Conservation (phyloP, 345 rosid species). For the Eucalyptus regnans region DNA sequence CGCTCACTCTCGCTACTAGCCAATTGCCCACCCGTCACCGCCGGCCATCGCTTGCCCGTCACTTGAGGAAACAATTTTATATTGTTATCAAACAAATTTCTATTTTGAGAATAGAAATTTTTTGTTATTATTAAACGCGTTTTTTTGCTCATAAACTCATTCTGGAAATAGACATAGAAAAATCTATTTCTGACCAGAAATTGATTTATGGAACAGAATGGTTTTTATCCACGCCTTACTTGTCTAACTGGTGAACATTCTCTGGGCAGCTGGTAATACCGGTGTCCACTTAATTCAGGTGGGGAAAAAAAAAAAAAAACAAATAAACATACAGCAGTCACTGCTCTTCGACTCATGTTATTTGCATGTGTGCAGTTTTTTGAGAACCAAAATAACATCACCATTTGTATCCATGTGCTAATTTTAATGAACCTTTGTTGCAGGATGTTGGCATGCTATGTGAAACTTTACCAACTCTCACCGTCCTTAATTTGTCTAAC, state of each 20-base stretch:
- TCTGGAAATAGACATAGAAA: too few species aligned
- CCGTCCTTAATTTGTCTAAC: conserved; percentile 53
- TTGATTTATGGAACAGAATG: too few species aligned
- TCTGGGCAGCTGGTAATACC: background rate
- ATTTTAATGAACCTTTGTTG: background rate
- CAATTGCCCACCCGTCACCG: accelerated
- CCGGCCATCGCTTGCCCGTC: accelerated
- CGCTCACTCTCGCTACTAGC: accelerated
- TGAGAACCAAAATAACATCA: background rate
- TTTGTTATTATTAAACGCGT: too few species aligned
- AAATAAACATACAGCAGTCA: background rate
- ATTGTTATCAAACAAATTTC: too few species aligned
- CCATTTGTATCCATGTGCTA: background rate
- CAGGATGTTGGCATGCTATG: conserved; percentile 70
- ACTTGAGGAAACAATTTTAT: too few species aligned
- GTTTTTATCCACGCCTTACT: background rate
- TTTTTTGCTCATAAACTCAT: too few species aligned
- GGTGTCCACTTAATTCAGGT: background rate
- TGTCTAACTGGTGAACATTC: background rate
- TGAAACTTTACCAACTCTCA: conserved; percentile 55
- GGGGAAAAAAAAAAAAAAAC: background rate
- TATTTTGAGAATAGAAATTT: accelerated
- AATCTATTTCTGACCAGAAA: too few species aligned
- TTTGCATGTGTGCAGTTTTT: background rate
- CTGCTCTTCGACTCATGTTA: background rate